Base-by-base conservation (phyloP, 208 protist genomes). In the Trichomonas gallinae region DNA sequence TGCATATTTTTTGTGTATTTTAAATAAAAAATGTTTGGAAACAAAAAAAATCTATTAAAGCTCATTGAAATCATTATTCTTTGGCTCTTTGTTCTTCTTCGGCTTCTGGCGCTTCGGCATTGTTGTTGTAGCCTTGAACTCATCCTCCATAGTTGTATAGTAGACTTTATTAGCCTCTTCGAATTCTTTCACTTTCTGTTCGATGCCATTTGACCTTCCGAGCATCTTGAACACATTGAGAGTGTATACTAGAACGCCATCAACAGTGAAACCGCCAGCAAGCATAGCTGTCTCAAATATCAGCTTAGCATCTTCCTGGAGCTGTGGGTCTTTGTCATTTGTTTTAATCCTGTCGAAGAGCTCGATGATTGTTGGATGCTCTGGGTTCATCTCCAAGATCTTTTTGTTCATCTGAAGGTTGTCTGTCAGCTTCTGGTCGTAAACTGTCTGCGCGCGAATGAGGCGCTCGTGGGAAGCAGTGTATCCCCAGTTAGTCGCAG, bases 391-490 rank as follows among this genome's bases (percentile, higher is more conserved):
- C 81, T 97, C 96, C 3, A 97, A 44, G 23, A 96, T 97, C 63
- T 96, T 97, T 21, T 49, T 38, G 31, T 85, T 93, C 91, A 96
- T 58, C 31, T 34, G 31, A 0, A 96, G 21, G 58, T 38, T 85
- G 11, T 97, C 91, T 40, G 46, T 82, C 0, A 97, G n/a, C 31
- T 51, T 48, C 17, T 48, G 44, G 44, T 93, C 87, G 51, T 93
- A 38, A 17, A 93, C 87, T 17, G 96, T 96, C 31, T 97, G 96
- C 31, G 83, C 96, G 0, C 91, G 8, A 11, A 97, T 97, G 44
- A 97, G 85, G 9, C 96, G 15, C 63, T 97, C 97, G 96, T 97
- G 97, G 87, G 97, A 96, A 15, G 97, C 97, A 31, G 97, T 97
- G 96, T 97, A 97, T 31, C 97, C 97, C 51, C 96, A 97, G 36